Evolutionary conservation across 768 basidiomycete genomes (phyloP).

Genomic region (Tubosaeta brunneosetosa): DNA sequence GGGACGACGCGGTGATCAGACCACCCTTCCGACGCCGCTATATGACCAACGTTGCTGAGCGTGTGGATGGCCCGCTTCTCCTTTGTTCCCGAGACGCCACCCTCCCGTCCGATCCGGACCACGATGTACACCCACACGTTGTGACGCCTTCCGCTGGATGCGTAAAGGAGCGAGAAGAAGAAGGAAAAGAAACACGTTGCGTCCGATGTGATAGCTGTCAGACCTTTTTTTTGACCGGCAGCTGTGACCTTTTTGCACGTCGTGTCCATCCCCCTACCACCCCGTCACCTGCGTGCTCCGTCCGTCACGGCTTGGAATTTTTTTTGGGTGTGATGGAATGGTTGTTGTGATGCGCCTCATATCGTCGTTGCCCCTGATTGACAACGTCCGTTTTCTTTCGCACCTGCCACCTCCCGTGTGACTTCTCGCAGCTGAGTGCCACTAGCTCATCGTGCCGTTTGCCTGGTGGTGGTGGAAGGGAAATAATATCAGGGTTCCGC

Average conservation of each 20-base stretch:
- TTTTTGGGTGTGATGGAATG: neutral
- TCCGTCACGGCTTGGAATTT: neutral
- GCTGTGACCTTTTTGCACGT: constrained; percentile 8
- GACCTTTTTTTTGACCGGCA: constrained; percentile 8
- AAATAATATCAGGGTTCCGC: constrained; percentile 20
- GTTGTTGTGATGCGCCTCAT: neutral
- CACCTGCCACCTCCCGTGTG: neutral
- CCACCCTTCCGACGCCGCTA: neutral
- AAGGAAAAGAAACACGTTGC: constrained; percentile 13
- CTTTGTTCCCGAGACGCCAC: neutral
- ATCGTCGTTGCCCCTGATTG: constrained; percentile 10
- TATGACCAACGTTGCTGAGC: constrained; percentile 7
- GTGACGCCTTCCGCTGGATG: neutral
- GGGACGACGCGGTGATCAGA: neutral
- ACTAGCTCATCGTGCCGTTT: constrained; percentile 1
- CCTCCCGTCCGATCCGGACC: neutral
- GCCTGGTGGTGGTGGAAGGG: constrained; percentile 8
- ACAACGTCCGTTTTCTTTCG: constrained; percentile 1
- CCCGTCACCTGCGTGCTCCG: neutral
- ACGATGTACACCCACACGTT: constrained; percentile 2
- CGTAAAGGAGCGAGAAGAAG: neutral
- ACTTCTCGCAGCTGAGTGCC: neutral
- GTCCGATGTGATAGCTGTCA: constrained; percentile 15
- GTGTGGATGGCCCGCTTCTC: constrained; percentile 4
- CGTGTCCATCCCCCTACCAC: neutral